phyloP scores from a whole-genome alignment of 495 filamentous ascomycete species.

The Podospora anserina region DNA sequence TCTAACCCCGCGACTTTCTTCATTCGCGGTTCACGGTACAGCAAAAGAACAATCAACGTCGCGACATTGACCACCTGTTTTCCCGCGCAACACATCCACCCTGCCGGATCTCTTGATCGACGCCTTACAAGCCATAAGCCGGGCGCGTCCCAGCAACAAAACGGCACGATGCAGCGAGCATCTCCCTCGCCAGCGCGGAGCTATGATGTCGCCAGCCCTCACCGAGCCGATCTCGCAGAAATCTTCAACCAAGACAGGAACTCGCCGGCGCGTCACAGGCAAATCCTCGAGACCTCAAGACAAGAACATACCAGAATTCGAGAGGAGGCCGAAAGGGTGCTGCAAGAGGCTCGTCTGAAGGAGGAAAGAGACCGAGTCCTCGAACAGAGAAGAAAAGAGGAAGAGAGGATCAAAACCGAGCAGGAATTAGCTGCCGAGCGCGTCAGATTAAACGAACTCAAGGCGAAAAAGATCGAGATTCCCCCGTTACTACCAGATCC shows the following conservation, averaged over 20 bases:
- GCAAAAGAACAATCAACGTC: neutral
- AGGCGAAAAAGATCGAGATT: conserved; percentile 42
- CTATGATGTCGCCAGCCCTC: conserved; percentile 36
- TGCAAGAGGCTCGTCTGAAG: conserved; percentile 43
- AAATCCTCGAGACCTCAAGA: conserved; percentile 60
- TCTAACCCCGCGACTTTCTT: neutral
- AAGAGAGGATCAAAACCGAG: conserved; percentile 51
- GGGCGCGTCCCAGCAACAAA: neutral
- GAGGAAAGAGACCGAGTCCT: conserved; percentile 46
- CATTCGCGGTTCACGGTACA: neutral
- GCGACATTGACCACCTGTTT: neutral
- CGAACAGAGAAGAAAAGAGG: conserved; percentile 49
- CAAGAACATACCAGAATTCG: conserved; percentile 62
- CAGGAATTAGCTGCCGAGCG: conserved; percentile 42
- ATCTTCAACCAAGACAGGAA: conserved; percentile 41
- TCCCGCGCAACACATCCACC: neutral
- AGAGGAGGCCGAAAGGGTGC: conserved; percentile 54
- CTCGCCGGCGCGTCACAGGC: conserved; percentile 51
- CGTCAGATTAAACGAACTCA: conserved; percentile 41
- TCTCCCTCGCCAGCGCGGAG: conserved; percentile 37
- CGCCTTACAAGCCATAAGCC: neutral
- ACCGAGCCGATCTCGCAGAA: conserved; percentile 35
- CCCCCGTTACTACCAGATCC: conserved; percentile 38
- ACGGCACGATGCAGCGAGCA: conserved; percentile 37
- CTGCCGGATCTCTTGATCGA: neutral